Base-by-base conservation (phyloP, 306 rosid genomes). In the Fragaria ananassa region DNA sequence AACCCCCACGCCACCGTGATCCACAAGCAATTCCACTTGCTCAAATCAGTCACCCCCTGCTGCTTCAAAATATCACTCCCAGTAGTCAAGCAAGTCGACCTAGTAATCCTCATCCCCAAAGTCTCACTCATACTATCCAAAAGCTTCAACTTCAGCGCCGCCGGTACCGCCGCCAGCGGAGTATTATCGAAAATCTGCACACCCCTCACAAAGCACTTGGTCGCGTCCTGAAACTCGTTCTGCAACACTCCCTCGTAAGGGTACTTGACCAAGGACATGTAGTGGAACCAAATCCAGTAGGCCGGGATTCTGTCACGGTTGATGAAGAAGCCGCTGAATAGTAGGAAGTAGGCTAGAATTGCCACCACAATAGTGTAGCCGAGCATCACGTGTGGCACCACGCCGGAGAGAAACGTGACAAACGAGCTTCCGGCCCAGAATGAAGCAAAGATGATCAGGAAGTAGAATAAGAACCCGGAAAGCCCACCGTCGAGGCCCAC, bases 221-320 rank as follows among this genome's bases (percentile, higher is more conserved):
- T 2, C 0, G 91, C 76, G 47, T 92, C 68, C 0, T 71, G 79
- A 18, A 95, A 95, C 62, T 95, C 99, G 35, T 95, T 92, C 77
- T 83, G 97, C 29, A 95, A 10, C 25, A 95, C 99, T 0, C 75
- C 99, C 41, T 95, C 97, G 27, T 88, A 95, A 0, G 99, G 99
- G 21, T 92, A 95, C 42, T 95, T 95, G 12, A 95, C 98, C 2
- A 95, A 49, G 0, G 99, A 95, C 37, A 95, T 4, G 74, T 92
- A 95, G 14, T 95, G 98, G 82, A 95, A 95, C 99, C 99, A 95
- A 44, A 92, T 87, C 99, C 99, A 95, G 79, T 92, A 95, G 1
- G 5, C 23, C 0, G 99, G 99, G 34, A 95, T 95, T 46, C 99
- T 82, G 0, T 95, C 86, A 5, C 99, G 76, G 60, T 88, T 89